Evolutionary conservation across 208 protist species (phyloP).

Genomic region (Crithidia expoeki): DNA sequence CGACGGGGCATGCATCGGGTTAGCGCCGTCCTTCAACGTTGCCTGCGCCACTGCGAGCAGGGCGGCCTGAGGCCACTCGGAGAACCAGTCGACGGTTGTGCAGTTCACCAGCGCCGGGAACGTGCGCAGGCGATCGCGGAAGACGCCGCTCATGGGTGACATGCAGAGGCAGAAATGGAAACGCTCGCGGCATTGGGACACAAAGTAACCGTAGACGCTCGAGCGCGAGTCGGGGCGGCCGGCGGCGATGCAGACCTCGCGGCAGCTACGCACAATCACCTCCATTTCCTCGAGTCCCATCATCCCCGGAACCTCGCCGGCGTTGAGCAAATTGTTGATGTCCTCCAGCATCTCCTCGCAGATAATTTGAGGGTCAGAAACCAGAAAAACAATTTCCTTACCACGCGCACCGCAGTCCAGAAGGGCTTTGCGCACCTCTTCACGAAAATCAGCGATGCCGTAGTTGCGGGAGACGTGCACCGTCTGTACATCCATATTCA

Average conservation of each 20-base stretch:
- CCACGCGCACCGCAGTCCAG: conserved; percentile 78
- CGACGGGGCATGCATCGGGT: conserved; percentile 18
- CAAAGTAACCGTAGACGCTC: conserved; percentile 92
- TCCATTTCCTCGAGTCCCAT: conserved; percentile 95
- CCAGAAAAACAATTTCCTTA: conserved; percentile 93
- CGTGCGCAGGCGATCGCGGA: conserved; percentile 94
- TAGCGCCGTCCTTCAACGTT: conserved; percentile 14
- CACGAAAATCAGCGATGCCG: conserved; percentile 92
- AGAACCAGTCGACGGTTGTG: conserved; percentile 98
- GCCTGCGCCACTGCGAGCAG: conserved; percentile 86
- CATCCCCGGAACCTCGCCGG: conserved; percentile 96
- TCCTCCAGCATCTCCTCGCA: conserved; percentile 96
- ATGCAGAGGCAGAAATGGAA: conserved; percentile 96
- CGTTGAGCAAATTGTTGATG: conserved; percentile 97
- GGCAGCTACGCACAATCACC: conserved; percentile 86
- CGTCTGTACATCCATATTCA: conserved; percentile 88
- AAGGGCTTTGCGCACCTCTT: conserved; percentile 93
- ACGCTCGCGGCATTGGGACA: conserved; percentile 90
- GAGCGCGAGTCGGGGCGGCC: conserved; percentile 90
- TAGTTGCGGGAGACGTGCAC: conserved; percentile 92
- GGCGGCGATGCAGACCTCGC: conserved; percentile 64
- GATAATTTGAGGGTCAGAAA: conserved; percentile 95
- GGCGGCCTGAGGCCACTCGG: conserved; percentile 94
- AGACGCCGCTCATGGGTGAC: conserved; percentile 94
- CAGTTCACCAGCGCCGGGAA: conserved; percentile 98